Base-by-base conservation (phyloP, 345 rosid species). In the Nasturtium officinale region DNA sequence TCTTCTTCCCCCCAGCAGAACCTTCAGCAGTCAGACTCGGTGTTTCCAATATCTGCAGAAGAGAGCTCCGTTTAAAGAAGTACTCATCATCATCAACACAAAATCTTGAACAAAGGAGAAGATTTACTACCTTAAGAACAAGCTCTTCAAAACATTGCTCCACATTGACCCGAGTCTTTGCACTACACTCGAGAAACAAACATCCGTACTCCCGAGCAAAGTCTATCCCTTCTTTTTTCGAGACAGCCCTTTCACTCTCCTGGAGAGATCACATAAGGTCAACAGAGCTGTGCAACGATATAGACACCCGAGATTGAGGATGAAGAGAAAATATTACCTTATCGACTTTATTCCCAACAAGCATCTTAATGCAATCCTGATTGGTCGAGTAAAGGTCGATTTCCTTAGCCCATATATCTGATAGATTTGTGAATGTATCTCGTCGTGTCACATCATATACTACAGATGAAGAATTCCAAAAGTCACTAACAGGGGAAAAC, bases 91-190 rank as follows among this genome's bases (percentile, higher is more conserved):
- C 50, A n/a, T 32, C 57, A 32, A 1, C 2, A 10, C 15, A 13
- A 61, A 57, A 60, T 16, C 63, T 67, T 7, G 26, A 48, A 38
- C 4, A 18, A 5, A 26, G 10, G 3, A 4, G 43, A 2, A 10
- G 25, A 6, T 50, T 5, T 18, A 21, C 17, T 64, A 87, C 99
- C 99, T 91, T 91, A 42, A 88, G 76, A 80, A 88, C 99, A 72
- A 95, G 96, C 85, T 95, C 99, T 79, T 95, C 97, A n/a, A 88
- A 95, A 78, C 96, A 90, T 55, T 89, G 96, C 67, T 95, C 89
- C 26, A 95, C 99, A 62, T 95, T 95, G 29, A 84, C 86, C 4
- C 89, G 85, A 28, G 99, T 90, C 82, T 91, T 95, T 15, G 99
- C 97, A 29, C 99, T 95, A 69, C 99, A 95, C 75, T 95, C 99